Base-by-base conservation (phyloP, 2,329 filamentous ascomycete species). In the Cordyceps cateniannulata region DNA sequence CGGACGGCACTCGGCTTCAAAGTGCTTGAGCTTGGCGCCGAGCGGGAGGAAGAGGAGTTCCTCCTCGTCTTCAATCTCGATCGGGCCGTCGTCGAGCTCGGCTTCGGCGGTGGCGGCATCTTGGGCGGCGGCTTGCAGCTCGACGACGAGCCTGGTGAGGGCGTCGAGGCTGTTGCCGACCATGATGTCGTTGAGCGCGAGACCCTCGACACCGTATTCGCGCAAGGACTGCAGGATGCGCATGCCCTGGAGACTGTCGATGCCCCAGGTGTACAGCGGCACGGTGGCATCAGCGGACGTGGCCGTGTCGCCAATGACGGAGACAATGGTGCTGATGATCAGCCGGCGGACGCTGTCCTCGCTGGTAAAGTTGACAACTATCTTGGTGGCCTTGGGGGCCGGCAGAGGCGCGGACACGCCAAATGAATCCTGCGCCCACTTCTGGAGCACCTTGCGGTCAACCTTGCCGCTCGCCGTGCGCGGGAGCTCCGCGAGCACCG, bases 381-480 rank as follows among this genome's bases (percentile, higher is more conserved):
- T 35, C 24, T 38, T 32, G 5, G 58, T 10, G 8, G 35, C 29
- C 42, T 40, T 24, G 12, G 42, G 10, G 4, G 32, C 1, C 8
- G 42, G 42, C 7, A 50, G 44, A 3, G 49, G 42, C 10, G 58
- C 22, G 3, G 42, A 40, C 6, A 29, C 32, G 10, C 58, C 58
- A 18, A 60, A 60, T 0, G 50, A 32, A 4, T 45, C 58, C 22
- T 60, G 58, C 6, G 58, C 58, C 58, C 58, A 24, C 50, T 49
- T 60, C 42, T 54, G 50, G 12, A 60, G 50, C 42, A 60, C 20
- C 50, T 60, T 62, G 35, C 61, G 56, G 27, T 62, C 57, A 9
- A 62, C 50, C 44, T 62, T 62, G 42, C 55, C 61, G 50, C 56
- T 62, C 22, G 61, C 55, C n/a, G 61, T 60, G n/a, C 55, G 56